Base-by-base conservation (phyloP, 768 basidiomycete species). In the Leucocoprinus leucothites region DNA sequence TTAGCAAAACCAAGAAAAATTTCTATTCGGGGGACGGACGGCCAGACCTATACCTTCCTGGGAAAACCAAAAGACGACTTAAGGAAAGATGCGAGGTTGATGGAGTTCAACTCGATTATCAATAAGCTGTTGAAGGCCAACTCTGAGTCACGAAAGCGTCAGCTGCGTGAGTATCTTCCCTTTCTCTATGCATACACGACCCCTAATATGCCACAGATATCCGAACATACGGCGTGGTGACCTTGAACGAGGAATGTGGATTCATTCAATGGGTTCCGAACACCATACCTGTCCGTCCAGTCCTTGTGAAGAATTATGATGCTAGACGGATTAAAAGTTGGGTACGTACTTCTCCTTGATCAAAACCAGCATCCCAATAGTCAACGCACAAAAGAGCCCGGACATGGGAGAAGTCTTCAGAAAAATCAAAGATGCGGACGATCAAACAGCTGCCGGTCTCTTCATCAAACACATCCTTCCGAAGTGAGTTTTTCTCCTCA, bases 181-280 rank as follows among this genome's bases (percentile, higher is more conserved):
- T 11, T 31, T 22, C 16, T 24, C n/a, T 28, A 11, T 24, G 24
- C 35, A 52, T 11, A 3, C 18, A 5, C 48, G 40, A 31, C 50
- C 14, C 24, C 34, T 18, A 21, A 42, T 40, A 56, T 11, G 36
- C n/a, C 53, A 60, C 57, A 95, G 96, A 89, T 66, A 93, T 99
- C 56, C 85, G 96, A 22, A 98, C 97, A 2, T 99, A 98, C 64
- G 91, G 94, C n/a, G 94, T 98, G n/a, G 88, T 97, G 24, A 92
- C 95, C 4, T 78, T 99, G 58, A 98, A 97, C 65, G 96, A 98
- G 61, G 94, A 96, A 60, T 98, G 95, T 64, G 97, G 97, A 0
- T 84, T 98, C 47, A 93, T 98, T 53, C 93, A 99, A 83, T 99
- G 97, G 97, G 97, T 99, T 2, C 91, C 89, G 0, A 89, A 98